Percentiles rank a stretch among this genome's conserved stretches.
Conservation (phyloP, 805 yeast genomes). For the Kuraishia capsulata region DNA sequence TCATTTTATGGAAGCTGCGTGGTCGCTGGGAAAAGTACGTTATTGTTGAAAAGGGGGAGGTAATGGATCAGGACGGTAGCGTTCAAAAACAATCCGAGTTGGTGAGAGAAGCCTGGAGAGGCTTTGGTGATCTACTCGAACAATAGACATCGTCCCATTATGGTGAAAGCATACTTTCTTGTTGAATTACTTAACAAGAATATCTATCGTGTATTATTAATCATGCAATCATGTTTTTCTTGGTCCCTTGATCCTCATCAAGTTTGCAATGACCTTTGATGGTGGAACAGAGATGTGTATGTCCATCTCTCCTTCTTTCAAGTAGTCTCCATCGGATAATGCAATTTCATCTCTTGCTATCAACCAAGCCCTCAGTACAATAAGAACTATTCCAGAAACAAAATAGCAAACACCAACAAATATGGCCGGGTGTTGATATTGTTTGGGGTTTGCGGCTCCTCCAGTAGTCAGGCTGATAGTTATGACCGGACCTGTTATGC, state of each 20-base stretch:
- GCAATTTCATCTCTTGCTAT: conserved; percentile 33
- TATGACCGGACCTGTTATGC: conserved; percentile 48
- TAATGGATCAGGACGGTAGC: conserved; percentile 4
- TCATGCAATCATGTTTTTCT: no score
- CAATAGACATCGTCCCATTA: no score
- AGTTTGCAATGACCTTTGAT: neutral
- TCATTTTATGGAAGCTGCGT: conserved; percentile 65
- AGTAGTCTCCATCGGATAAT: neutral
- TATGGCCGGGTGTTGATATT: conserved; percentile 43
- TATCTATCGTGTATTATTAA: no score
- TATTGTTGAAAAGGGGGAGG: conserved; percentile 42
- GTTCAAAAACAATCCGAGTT: conserved; percentile 39
- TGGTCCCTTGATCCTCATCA: neutral
- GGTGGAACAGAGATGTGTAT: neutral
- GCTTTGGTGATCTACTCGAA: conserved; percentile 30
- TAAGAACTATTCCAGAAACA: conserved; percentile 31
- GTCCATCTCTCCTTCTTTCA: neutral
- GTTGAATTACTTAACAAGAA: no score
- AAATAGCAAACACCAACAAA: conserved; percentile 51
- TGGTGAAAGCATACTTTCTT: no score
- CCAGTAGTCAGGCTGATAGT: conserved; percentile 40
- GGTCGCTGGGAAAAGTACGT: conserved; percentile 84
- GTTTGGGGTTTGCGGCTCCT: conserved; percentile 28
- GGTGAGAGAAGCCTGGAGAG: conserved; percentile 65
- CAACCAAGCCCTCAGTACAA: conserved; percentile 45